Base-by-base conservation (phyloP, 2,329 filamentous ascomycete genomes). In the Acarospora socialis region DNA sequence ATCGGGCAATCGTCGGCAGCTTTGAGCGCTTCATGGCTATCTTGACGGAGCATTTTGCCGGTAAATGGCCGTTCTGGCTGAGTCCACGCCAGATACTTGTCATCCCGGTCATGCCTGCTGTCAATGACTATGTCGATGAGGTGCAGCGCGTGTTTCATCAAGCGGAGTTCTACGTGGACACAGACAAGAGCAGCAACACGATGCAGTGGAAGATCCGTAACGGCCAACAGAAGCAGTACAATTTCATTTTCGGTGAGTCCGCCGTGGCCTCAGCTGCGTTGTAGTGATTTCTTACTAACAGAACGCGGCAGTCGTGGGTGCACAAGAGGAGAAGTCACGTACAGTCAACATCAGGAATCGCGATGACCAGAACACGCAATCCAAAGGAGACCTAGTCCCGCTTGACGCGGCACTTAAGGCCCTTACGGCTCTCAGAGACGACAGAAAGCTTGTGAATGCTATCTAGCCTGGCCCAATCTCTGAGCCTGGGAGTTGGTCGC, bases 331-430 rank as follows among this genome's bases (percentile, higher is more conserved):
- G 51, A 64, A 73, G 41, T 57, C 56, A 13, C 59, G 67, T 36
- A 63, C 65, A 3, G 70, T 76, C 39, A 77, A 77, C 49, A 71
- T 76, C 44, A 61, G 73, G 24, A 76, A 76, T 51, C 59, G 73
- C 31, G 73, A 77, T 45, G 68, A 75, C 43, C 68, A 66, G 12
- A 59, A 61, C 24, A 73, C 68, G 7, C 73, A 77, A 53, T 65
- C 70, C 42, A 63, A 70, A 57, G 72, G 72, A 17, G 63, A 73
- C 42, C 60, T 76, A 47, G 55, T 77, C 20, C 68, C 70, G 8
- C 55, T 77, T 3, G 66, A 73, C 25, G 68, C 69, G 46, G 70
- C 64, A 10, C 56, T 75, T 13, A 50, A 55, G 45, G 69, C 70
- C 55, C 52, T 77, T 32, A 46, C 43, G 22, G 51, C 50, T 34